Evolutionary conservation across 441 rosid species (phyloP), one percentile per base, ranked within the genome.

Genomic region (Croton laevigatus): DNA sequence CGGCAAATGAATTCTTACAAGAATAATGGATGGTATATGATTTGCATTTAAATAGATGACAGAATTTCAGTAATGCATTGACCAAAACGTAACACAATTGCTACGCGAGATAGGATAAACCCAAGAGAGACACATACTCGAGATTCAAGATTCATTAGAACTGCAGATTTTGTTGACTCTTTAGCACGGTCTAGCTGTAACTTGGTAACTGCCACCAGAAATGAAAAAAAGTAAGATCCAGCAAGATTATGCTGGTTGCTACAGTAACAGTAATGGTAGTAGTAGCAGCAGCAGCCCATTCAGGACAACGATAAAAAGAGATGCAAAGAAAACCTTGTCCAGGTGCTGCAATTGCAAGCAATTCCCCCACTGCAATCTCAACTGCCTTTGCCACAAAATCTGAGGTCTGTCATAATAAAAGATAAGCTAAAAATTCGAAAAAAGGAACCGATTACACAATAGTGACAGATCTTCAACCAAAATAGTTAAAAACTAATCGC

Each of bases 121-220:
- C 64, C 2, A 70, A 45, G 72, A 59, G 53, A 53, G 67, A 57
- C 69, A 53, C 67, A 62, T 88, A 95, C 98, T 78, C 91, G 87
- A 62, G 97, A 93, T 81, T 95, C 99, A 74, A 93, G 82, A 79
- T 91, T 91, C 98, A 93, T 89, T 66, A 95, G 76, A 64, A 91
- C 89, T 22, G 98, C 91, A 63, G 98, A 85, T 80, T 85, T 93
- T 66, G 97, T 88, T 53, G 98, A 71, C 73, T 82, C 79, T 78
- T 93, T 91, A 19, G 97, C 96, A 23, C 97, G 97, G 59, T 85
- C 81, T 60, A 95, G 86, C 83, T 89, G 83, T 62, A 59, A 64
- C 76, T 73, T 78, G 70, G 81, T 78, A 80, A 88, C 99, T 87
- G 87, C 62, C 58, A 74, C 42, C 49, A 59, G n/a, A 59, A 32